Conservation (phyloP, 345 rosid genomes). For the Corymbia maculata region DNA sequence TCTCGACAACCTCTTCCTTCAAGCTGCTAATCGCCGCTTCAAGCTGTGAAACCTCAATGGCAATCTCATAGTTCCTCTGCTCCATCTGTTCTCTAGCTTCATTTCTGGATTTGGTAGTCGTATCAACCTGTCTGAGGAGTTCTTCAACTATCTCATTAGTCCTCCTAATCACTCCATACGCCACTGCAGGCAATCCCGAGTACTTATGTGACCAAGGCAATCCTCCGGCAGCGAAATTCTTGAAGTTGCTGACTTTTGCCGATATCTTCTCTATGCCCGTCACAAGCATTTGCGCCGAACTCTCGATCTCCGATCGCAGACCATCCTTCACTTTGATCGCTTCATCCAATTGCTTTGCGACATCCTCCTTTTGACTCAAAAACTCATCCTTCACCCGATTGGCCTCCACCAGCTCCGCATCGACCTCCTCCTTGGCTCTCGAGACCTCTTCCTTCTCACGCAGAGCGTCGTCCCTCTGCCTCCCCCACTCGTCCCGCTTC, state of each 20-base stretch:
- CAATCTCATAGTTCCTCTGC: slow-evolving; percentile 93
- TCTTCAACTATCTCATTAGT: slow-evolving; percentile 95
- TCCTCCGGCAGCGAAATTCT: slow-evolving; percentile 64
- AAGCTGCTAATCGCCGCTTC: slow-evolving; percentile 76
- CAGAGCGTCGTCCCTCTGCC: slow-evolving; percentile 74
- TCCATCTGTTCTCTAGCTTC: slow-evolving; percentile 92
- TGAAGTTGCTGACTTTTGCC: slow-evolving; percentile 65
- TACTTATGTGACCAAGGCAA: slow-evolving; percentile 84
- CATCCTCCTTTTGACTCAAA: slow-evolving; percentile 43
- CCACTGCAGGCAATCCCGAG: slow-evolving; percentile 64
- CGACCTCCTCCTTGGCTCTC: slow-evolving; percentile 29
- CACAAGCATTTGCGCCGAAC: slow-evolving; percentile 74
- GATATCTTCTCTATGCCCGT: slow-evolving; percentile 96
- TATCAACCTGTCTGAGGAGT: slow-evolving; percentile 66
- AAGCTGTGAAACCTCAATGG: slow-evolving; percentile 95
- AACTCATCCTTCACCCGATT: slow-evolving; percentile 42
- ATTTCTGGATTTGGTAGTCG: slow-evolving; percentile 53
- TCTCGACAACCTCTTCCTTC: slow-evolving; percentile 60
- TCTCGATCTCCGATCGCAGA: slow-evolving; percentile 69
- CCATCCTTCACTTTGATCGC: slow-evolving; percentile 47
- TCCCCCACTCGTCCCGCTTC: slow-evolving; percentile 67
- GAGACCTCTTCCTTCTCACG: slow-evolving; percentile 56
- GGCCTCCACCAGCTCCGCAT: slow-evolving; percentile 39
- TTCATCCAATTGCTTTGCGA: slow-evolving; percentile 48
- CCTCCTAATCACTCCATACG: slow-evolving; percentile 86